Evolutionary conservation across 164 flowering plant genomes (phyloP).

Genomic region (Litsea cubeba): DNA sequence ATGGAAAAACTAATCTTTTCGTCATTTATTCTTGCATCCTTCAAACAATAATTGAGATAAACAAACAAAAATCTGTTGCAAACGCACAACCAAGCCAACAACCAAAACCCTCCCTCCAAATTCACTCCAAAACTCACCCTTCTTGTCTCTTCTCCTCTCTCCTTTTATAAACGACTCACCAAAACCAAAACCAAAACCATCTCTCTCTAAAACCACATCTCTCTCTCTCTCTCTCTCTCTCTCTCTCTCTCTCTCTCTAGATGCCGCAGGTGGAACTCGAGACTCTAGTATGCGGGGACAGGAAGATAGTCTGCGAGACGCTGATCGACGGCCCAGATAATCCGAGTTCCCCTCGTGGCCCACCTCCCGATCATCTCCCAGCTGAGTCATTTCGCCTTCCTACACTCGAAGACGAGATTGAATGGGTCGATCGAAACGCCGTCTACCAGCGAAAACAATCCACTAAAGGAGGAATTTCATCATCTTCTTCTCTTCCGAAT

Average conservation of each 20-base stretch:
- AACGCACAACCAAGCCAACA: too few relatives aligned
- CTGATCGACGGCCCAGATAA: constrained; percentile 19
- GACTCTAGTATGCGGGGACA: constrained; percentile 31
- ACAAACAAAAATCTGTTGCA: too few relatives aligned
- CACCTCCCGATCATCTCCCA: constrained; percentile 44
- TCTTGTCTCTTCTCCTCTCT: too few relatives aligned
- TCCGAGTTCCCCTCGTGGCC: neutral
- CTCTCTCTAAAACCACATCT: neutral
- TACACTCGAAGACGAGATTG: constrained; percentile 53
- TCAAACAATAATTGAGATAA: too few relatives aligned
- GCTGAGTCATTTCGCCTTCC: constrained; percentile 80
- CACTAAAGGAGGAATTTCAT: constrained; percentile 1
- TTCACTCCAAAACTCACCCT: too few relatives aligned
- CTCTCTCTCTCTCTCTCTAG: neutral
- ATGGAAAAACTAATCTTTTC: too few relatives aligned
- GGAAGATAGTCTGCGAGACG: constrained; percentile 60
- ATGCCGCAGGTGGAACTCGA: constrained; percentile 70
- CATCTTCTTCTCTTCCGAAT: constrained; percentile 13
- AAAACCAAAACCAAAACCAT: too few relatives aligned
- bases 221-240: neutral
- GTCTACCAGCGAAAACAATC: constrained; percentile 43
- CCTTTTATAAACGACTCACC: too few relatives aligned
- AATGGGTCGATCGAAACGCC: constrained; percentile 73
- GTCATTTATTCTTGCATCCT: too few relatives aligned
- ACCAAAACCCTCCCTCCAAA: too few relatives aligned